Base-by-base conservation (phyloP, 345 rosid genomes). In the Ceriops zippeliana region DNA sequence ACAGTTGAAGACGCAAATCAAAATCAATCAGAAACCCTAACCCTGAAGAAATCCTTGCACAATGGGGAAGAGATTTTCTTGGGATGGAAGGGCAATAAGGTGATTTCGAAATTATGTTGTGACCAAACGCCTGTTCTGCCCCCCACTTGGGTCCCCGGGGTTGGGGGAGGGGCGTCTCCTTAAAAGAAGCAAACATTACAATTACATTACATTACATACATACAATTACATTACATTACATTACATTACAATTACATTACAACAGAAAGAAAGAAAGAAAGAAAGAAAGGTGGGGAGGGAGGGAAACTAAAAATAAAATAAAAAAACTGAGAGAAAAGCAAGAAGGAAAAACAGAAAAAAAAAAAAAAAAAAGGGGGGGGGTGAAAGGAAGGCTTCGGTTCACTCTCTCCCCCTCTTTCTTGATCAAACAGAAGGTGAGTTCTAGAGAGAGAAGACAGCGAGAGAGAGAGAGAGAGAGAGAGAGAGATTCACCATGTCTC, bases 401-500 rank as follows among this genome's bases (percentile, higher is more conserved):
- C 19, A 26, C 32, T 32, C n/a, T 60, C 52, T 21, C 34, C 1
- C 17, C 37, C 20, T 22, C 17, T 54, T 31, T 9, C 52, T 51
- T 52, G 62, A 61, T 61, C 67, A 24, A 52, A 24, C 26, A 56
- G 59, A 1, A 13, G 17, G 49, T 42, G 49, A 53, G 37, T 69
- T 59, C 58, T 22, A 6, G 62, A 15, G 62, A 34, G 69, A 28
- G 22, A 67, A 24, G 26, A 24, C 26, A 58, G 2, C 34, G 46
- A 66, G 70, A 51, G 70, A 32, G 53, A 32, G 31, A 30, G 16
- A 13, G 31, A 30, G 22, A 22, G 42, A 28, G 19, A 46, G 47
- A 42, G 37, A 22, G 19, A 37, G 56, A 34, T 26, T 69, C 57
- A 63, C 67, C 75, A 95, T 95, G 99, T 95, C 99, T 79, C 83